Percentiles rank a stretch among this genome's conserved stretches.
These are phyloP conservation scores for Microcyclospora tardicrescens DNA, from an alignment of 2,329 filamentous ascomycete genomes.

Conservation along the genomic window DNA sequence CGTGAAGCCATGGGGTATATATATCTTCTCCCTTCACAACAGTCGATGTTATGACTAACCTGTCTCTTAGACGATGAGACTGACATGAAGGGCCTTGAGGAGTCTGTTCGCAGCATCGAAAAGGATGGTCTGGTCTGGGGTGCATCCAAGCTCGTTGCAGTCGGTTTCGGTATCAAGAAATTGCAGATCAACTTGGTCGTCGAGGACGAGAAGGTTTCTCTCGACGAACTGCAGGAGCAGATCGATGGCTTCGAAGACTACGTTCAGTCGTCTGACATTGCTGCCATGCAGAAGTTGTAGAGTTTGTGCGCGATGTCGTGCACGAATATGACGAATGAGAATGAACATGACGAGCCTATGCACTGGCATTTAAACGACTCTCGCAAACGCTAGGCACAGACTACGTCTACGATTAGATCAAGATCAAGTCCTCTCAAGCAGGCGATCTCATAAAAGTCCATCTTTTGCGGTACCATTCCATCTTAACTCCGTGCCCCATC, in stretches of 20 bases:
- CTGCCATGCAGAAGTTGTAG: conserved; percentile 89
- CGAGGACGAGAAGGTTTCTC: conserved; percentile 90
- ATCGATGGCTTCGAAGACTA: conserved; percentile 84
- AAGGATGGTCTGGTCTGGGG: conserved; percentile 95
- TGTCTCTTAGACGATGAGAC: conserved; percentile 52
- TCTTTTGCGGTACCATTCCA: no score
- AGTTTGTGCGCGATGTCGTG: not conserved
- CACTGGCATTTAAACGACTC: no score
- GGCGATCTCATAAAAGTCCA: no score
- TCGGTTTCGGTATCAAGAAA: conserved; percentile 98
- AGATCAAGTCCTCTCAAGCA: no score
- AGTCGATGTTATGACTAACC: no score
- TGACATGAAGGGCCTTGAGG: conserved; percentile 72
- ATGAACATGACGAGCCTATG: no score
- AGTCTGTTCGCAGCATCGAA: conserved; percentile 67
- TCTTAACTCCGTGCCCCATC: no score
- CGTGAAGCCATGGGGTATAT: conserved; percentile 97
- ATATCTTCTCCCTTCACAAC: conserved; percentile 1
- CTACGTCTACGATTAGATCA: no score
- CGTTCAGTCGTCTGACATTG: conserved; percentile 87
- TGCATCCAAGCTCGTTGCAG: conserved; percentile 72
- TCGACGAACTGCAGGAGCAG: conserved; percentile 73
- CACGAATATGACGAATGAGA: no score
- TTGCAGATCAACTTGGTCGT: conserved; percentile 96
- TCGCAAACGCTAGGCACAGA: no score